phyloP scores from a whole-genome alignment of 345 rosid genomes.

The Corchorus capsularis region DNA sequence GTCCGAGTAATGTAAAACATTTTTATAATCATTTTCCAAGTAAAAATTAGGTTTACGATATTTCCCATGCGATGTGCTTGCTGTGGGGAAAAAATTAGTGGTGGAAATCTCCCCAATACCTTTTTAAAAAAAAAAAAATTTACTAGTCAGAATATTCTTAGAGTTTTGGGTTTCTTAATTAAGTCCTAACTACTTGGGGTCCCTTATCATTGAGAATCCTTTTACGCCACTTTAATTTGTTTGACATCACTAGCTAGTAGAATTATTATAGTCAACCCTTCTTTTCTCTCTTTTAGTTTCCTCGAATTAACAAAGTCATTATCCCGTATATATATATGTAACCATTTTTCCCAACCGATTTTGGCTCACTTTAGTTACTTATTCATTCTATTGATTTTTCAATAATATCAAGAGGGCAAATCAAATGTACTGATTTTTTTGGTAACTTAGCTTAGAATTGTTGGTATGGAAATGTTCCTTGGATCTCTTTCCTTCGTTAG shows the following conservation, averaged over 20 bases:
- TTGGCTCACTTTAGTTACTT: no score
- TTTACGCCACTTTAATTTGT: slow-evolving; percentile 38
- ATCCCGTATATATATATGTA: not conserved
- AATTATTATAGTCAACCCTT: slow-evolving; percentile 39
- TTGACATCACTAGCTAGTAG: slow-evolving; percentile 18
- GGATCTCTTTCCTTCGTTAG: no score
- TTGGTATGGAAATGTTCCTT: no score
- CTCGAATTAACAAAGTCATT: not conserved
- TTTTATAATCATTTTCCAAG: not conserved
- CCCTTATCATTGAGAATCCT: slow-evolving; percentile 52
- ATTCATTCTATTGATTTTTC: not conserved
- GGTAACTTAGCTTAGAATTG: no score
- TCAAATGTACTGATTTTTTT: no score
- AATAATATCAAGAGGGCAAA: not conserved
- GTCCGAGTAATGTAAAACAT: not conserved
- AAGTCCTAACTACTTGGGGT: slow-evolving; percentile 35
- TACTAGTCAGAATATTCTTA: slow-evolving; percentile 19
- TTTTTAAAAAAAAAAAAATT: no score
- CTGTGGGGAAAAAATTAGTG: not conserved
- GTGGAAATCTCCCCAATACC: not conserved
- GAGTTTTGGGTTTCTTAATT: slow-evolving; percentile 24
- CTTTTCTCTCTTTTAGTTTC: slow-evolving; percentile 17
- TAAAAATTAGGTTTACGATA: not conserved
- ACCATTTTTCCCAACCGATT: not conserved
- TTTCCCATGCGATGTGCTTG: not conserved